Percentiles rank a stretch among this genome's conserved stretches.
Conservation (phyloP, 129 eudicot genomes). For the Cynara cardunculus region DNA sequence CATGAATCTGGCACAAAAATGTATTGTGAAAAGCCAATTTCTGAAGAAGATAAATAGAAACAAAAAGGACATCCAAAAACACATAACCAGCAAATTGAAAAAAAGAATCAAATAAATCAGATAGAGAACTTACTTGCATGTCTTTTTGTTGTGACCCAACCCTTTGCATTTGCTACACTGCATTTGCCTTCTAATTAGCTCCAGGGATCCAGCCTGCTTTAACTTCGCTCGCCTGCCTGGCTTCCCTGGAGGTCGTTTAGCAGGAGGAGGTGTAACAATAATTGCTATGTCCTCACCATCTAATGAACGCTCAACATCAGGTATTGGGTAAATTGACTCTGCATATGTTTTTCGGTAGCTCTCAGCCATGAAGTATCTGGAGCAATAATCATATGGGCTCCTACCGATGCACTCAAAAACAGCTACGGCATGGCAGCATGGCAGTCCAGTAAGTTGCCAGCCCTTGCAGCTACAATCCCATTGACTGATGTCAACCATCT, state of each 20-base stretch:
- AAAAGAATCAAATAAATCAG: background rate
- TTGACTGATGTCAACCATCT: conserved; percentile 63
- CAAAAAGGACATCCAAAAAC: background rate
- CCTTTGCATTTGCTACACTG: conserved; percentile 98
- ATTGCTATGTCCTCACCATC: conserved; percentile 35
- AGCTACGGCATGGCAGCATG: conserved; percentile 87
- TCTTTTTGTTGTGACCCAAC: conserved; percentile 88
- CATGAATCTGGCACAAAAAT: background rate
- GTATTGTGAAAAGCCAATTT: background rate
- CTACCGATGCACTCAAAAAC: conserved; percentile 61
- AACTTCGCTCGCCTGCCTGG: conserved; percentile 59
- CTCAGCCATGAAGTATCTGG: conserved; percentile 62
- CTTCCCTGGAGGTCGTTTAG: conserved; percentile 73
- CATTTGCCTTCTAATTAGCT: conserved; percentile 70
- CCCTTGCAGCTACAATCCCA: conserved; percentile 86
- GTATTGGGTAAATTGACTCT: conserved; percentile 74
- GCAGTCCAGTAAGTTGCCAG: conserved; percentile 88
- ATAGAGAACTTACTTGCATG: conserved; percentile 60
- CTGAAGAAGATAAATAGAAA: background rate
- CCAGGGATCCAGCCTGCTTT: conserved; percentile 52
- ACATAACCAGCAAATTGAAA: background rate
- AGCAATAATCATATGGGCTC: conserved; percentile 75
- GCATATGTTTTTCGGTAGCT: conserved; percentile 66
- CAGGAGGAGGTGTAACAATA: conserved; percentile 79
- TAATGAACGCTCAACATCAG: conserved; percentile 57